phyloP scores from a whole-genome alignment of 352 stramenopile genomes.

The Phytophthora fragariaefolia region DNA sequence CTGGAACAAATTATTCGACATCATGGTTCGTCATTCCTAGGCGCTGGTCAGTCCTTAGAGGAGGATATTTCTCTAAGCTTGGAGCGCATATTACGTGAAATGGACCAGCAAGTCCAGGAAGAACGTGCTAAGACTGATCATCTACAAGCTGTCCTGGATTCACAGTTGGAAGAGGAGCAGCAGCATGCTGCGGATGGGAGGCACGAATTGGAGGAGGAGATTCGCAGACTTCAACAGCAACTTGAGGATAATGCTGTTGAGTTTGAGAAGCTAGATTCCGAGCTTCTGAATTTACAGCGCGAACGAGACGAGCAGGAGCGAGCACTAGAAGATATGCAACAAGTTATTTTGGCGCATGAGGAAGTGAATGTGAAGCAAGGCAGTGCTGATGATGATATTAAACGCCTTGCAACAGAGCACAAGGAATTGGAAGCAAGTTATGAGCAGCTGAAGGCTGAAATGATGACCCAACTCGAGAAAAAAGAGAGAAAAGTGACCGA shows the following conservation, averaged over 20 bases:
- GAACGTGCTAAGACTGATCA: conserved; percentile 51
- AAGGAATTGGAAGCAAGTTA: conserved; percentile 43
- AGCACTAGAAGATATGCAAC: conserved; percentile 46
- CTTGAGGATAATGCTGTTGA: conserved; percentile 30
- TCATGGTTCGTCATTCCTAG: conserved; percentile 25
- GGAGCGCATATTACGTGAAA: conserved; percentile 47
- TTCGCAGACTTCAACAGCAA: conserved; percentile 33
- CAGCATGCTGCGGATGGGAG: conserved; percentile 30
- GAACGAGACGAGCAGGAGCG: conserved; percentile 61
- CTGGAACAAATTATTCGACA: conserved; percentile 37
- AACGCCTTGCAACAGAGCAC: conserved; percentile 31
- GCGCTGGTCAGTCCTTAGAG: conserved; percentile 28
- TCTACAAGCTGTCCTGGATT: conserved; percentile 50
- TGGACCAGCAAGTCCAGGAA: conserved; percentile 48
- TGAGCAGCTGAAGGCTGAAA: conserved; percentile 50
- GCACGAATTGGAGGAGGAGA: conserved; percentile 38
- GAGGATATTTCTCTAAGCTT: conserved; percentile 46
- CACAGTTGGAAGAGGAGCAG: conserved; percentile 31
- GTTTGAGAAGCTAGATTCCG: conserved; percentile 37
- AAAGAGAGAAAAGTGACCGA: conserved; percentile 42
- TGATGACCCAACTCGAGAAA: conserved; percentile 32
- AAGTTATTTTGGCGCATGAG: conserved; percentile 43
- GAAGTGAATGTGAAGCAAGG: conserved; percentile 31
- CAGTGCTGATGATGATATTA: conserved; percentile 22
- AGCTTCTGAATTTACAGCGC: conserved; percentile 45